Base-by-base conservation (phyloP, 1,139 yeast species). In the Yamadazyma oceani region DNA sequence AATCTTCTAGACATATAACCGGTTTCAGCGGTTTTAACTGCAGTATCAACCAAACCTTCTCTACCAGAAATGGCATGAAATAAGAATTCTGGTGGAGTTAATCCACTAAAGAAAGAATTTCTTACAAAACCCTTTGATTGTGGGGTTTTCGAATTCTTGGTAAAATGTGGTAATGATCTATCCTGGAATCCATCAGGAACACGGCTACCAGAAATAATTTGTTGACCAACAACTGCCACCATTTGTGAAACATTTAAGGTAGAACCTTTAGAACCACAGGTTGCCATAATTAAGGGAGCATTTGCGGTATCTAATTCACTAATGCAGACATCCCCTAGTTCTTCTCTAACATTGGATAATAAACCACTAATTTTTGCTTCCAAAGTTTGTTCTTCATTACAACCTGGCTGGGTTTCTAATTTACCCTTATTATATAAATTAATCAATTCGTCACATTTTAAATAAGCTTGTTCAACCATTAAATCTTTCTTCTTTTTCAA, bases 201-300 rank as follows among this genome's bases (percentile, higher is more conserved):
- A 77, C 99, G 96, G 58, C 87, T 86, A 64, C 99, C 99, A 4
- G 96, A 82, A 53, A 94, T 94, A 70, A 94, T 94, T 64, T 94
- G 99, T 66, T 94, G 99, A 42, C 99, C 99, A 35, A 94, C 99
- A 60, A 94, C 97, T 0, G 99, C 98, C 75, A 94, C 98, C 99
- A 94, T 94, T 68, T 94, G 99, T 9, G 98, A 92, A 31, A 94
- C 98, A 62, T 94, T 94, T 49, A 94, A 78, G 0, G 97, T 89
- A 29, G 98, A 92, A 64, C 98, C 99, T 63, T 94, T 94, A 35
- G 98, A 92, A 51, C 99, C 99, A 76, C 98, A 92, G 1, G 96
- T 88, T 9, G 98, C 97, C 99, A 94, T 94, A 58, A 94, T 90
- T 57, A 94, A 77, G 28, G 98, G 98, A 26, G 98, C 96, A 61